Conservation (phyloP, 768 basidiomycete genomes). For the Russula foetens region DNA sequence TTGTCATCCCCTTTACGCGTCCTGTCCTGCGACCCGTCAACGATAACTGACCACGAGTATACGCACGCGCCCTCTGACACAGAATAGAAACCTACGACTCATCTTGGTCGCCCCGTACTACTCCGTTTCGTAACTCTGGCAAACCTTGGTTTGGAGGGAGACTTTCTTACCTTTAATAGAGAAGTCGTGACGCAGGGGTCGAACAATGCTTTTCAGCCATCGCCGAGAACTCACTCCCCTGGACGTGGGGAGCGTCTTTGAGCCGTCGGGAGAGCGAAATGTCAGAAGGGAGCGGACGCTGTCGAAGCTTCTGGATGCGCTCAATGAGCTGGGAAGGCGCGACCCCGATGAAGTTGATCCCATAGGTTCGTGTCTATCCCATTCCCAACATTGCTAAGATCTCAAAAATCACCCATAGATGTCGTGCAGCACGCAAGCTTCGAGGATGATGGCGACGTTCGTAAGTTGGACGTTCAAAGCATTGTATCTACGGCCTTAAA, state of each 20-base stretch:
- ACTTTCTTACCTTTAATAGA: background rate
- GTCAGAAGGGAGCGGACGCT: constrained; percentile 37
- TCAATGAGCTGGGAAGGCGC: constrained; percentile 37
- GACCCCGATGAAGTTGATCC: constrained; percentile 28
- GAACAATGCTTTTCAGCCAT: background rate
- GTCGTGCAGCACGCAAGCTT: constrained; percentile 39
- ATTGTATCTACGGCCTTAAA: background rate
- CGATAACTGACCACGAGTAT: constrained; percentile 5
- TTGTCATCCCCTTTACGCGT: background rate
- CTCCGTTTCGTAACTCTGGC: background rate
- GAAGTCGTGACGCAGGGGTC: background rate
- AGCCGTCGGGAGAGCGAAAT: constrained; percentile 2
- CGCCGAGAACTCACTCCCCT: background rate
- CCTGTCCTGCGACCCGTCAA: background rate
- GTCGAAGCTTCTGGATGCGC: constrained; percentile 39
- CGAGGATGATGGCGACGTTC: constrained; percentile 59
- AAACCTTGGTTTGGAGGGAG: background rate
- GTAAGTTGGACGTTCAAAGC: constrained; percentile 37
- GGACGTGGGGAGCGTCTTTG: constrained; percentile 7
- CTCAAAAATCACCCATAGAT: background rate
- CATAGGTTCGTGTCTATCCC: constrained; percentile 20
- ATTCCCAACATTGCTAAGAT: background rate
- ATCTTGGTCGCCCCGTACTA: background rate
- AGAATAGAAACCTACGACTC: background rate
- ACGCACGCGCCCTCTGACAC: background rate